A percentile compares a stretch with the other conserved stretches of the same genome.
phyloP scores from a whole-genome alignment of 2,329 filamentous ascomycete species.

The Diaporthe citrichinensis region DNA sequence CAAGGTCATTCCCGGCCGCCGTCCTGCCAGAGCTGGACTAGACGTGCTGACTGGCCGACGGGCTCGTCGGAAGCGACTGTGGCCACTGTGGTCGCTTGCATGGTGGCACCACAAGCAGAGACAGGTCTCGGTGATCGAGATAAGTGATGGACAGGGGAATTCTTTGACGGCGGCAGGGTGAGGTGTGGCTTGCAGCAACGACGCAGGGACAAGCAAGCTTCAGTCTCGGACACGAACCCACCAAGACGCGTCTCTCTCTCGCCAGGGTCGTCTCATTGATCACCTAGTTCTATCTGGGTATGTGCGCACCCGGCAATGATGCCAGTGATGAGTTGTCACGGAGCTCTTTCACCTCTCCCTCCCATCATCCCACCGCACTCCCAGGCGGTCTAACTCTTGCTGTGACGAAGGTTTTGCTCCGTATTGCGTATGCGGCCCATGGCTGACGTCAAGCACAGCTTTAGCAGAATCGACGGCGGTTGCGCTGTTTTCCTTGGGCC shows the following conservation, averaged over 20 bases:
- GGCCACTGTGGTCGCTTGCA: background rate
- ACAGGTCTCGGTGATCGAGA: conserved; percentile 27
- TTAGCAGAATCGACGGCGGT: conserved; percentile 30
- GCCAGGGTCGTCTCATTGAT: background rate
- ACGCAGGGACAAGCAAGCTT: conserved; percentile 30
- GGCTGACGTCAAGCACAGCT: conserved; percentile 35
- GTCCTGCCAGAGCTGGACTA: conserved; percentile 21
- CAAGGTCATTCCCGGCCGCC: conserved; percentile 16
- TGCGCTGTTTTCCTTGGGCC: background rate
- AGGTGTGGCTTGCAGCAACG: conserved; percentile 28
- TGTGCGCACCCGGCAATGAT: background rate
- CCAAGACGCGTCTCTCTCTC: conserved; percentile 12
- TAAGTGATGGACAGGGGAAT: conserved; percentile 11
- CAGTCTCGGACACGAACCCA: conserved; percentile 19
- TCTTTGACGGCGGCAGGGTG: conserved; percentile 30
- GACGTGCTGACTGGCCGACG: conserved; percentile 3
- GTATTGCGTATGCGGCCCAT: conserved; percentile 17
- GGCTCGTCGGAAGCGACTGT: background rate
- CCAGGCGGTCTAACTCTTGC: background rate
- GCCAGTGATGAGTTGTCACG: conserved; percentile 14
- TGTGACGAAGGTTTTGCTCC: background rate
- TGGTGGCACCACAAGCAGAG: background rate
- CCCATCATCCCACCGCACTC: background rate
- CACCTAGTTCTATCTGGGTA: background rate
- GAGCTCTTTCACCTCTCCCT: background rate